Evolutionary conservation across 768 basidiomycete genomes (phyloP).

Genomic region (Dacryopinax spathularia): DNA sequence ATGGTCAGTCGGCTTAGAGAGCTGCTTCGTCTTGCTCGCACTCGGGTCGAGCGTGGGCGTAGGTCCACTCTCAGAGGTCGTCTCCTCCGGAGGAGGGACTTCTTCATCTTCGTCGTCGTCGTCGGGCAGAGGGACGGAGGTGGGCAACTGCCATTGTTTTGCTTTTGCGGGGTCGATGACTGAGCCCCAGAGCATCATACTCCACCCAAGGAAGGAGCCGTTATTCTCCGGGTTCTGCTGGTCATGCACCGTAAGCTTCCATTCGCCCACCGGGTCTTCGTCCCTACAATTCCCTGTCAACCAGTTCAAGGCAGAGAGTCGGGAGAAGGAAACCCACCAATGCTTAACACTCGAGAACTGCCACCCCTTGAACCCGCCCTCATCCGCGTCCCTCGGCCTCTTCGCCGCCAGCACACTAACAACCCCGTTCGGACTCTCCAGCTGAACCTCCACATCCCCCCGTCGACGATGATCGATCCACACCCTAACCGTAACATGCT

Average conservation of each 20-base stretch:
- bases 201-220: slow-evolving; percentile 75
- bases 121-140: slow-evolving; percentile 16
- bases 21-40: slow-evolving; percentile 39
- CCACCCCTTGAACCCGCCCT: slow-evolving; percentile 79
- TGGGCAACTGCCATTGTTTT: slow-evolving; percentile 33
- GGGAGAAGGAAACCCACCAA: slow-evolving; percentile 44
- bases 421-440: slow-evolving; percentile 73
- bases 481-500: slow-evolving; percentile 83
- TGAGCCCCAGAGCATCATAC: slow-evolving; percentile 83
- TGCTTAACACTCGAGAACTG: slow-evolving; percentile 98
- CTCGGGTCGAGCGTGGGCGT: slow-evolving; percentile 26
- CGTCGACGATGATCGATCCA: slow-evolving; percentile 80
- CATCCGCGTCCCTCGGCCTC: slow-evolving; percentile 49
- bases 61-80: slow-evolving; percentile 20
- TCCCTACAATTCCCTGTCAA: slow-evolving; percentile 51
- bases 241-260: slow-evolving; percentile 81
- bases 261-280: slow-evolving; percentile 77
- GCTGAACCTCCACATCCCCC: slow-evolving; percentile 86
- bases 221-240: slow-evolving; percentile 39
- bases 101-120: slow-evolving; percentile 20
- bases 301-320: background rate
- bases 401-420: slow-evolving; percentile 67
- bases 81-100: background rate
- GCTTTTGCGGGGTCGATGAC: slow-evolving; percentile 56
- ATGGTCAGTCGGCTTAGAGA: slow-evolving; percentile 72